Base-by-base conservation (phyloP, 768 basidiomycete species). In the Tricholoma terreum region DNA sequence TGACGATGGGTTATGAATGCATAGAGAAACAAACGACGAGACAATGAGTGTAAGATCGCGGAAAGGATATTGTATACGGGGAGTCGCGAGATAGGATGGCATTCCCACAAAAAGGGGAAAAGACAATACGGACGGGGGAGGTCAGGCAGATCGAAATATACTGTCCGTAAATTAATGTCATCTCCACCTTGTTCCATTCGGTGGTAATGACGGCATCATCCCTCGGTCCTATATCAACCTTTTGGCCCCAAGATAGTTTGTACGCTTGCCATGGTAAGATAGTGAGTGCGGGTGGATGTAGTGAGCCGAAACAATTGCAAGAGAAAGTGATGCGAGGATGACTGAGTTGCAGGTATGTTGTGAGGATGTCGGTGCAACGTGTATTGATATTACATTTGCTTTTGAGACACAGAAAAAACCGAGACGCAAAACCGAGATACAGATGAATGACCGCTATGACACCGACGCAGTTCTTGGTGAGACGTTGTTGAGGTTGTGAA, bases 311-410 rank as follows among this genome's bases (percentile, higher is more conserved):
- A 80, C 76, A 75, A 78, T 82, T 88, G 87, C 82, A 80, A 84
- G 81, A 75, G 82, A 81, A 76, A 79, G 77, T 80, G 77, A 82
- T 85, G 80, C 76, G 81, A 82, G 85, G 78, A 77, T 81, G 81
- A 79, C 79, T 77, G 81, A 76, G 73, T 83, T 83, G 78, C 82
- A 77, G 76, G 78, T 78, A 81, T 75, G 81, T 75, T 82, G 84
- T 77, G 77, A 67, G 70, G 73, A 73, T 78, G 80, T 81, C 82
- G 78, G 73, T 76, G 72, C 72, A 78, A 84, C 81, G 78, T 84
- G 83, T 84, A 80, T 83, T 80, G 77, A 58, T 83, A 82, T 87
- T 91, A 91, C 89, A 91, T 89, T 90, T 91, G 76, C 72, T 76
- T 80, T 81, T 84, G 81, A 73, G 71, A 78, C 76, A 76, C 73